Base-by-base conservation (phyloP, 805 yeast species). In the Lipomyces kockii region DNA sequence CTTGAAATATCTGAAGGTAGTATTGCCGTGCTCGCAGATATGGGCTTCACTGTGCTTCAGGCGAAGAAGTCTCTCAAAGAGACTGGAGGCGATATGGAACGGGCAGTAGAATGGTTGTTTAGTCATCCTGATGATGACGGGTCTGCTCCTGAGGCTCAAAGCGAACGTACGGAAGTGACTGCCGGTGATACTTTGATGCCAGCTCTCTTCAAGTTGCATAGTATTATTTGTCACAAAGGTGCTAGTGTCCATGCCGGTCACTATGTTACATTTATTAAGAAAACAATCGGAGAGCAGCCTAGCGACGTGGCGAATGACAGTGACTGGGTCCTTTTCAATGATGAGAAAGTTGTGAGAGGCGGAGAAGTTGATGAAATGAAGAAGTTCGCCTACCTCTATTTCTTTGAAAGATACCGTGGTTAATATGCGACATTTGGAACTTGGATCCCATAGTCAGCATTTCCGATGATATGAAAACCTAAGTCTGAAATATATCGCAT, bases 91-190 rank as follows among this genome's bases (percentile, higher is more conserved):
- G 89, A 89, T 74, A 80, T 88, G 1, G 93, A 90, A 72, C 85
- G 85, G 0, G 90, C 98, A 3, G 89, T 92, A 3, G 97, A 92
- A 67, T 95, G 98, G 98, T 83, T 95, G 6, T 95, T 95, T 75
- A 80, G 80, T 29, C 85, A 94, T 75, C 91, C 96, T 11, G 90
- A 90, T 68, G 34, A 52, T 29, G 7, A 20, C 55, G 34, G 34
- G 55, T 12, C 27, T 29, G 64, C 66, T 7, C 68, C 65, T 8
- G 60, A 70, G 6, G 72, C 64, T 5, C 14, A n/a, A 29, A 25
- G 34, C 27, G 34, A 52, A 17, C 27, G 5, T 29, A 25, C 8
- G 29, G 34, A 29, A 25, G 55, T 52, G n/a, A 29, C 27, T n/a
- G 63, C 53, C 71, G 76, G 75, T 1, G 70, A 72, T 11, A 74